Evolutionary conservation across 2,329 filamentous ascomycete species (phyloP), one percentile per base, ranked within the genome.

Genomic region (Phyllosticta capitalensis): DNA sequence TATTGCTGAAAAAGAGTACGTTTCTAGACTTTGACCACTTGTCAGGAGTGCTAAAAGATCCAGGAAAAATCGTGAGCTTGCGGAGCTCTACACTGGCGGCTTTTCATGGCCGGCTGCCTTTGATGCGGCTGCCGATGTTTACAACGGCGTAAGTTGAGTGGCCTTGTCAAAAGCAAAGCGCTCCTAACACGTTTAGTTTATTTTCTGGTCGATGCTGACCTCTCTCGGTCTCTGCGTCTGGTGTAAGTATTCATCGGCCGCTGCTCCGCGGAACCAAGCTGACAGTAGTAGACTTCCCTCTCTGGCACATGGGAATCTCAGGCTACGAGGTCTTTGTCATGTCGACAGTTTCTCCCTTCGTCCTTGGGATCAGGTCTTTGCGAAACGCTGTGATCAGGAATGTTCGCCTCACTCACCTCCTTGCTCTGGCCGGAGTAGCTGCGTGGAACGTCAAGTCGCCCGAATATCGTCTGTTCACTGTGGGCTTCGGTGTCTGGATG

Each of bases 271-370:
- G 10, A 9, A 19, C 30, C 20, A n/a, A 17, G 9, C 50, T 58
- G 28, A 67, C 70, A 54, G 17, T 38, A 2, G 2, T 63, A 90
- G 88, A 95, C 74, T 99, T 99, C 72, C 94, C 94, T 14, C 83
- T 99, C 10, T 99, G 94, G 94, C 85, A 96, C 72, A 99, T 99
- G 94, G 94, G 94, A 26, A 95, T 99, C 62, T 97, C 92, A 3
- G 94, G 94, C 63, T 99, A 94, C 70, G 94, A 99, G 75, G 87
- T 86, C 51, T 80, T 95, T 65, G 86, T 99, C 68, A 87, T 97
- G 84, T 83, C 82, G 55, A 92, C 90, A 3, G 74, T 92, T 56
- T 89, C 92, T 4, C 94, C 94, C 0, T 79, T 92, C 48, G 73
- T 97, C 20, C 83, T 99, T 51, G 85, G 81, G 21, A 86, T 91